These are phyloP conservation scores for Pulveroboletus sp. DNA, from an alignment of 768 basidiomycete species.

Conservation along the genomic window DNA sequence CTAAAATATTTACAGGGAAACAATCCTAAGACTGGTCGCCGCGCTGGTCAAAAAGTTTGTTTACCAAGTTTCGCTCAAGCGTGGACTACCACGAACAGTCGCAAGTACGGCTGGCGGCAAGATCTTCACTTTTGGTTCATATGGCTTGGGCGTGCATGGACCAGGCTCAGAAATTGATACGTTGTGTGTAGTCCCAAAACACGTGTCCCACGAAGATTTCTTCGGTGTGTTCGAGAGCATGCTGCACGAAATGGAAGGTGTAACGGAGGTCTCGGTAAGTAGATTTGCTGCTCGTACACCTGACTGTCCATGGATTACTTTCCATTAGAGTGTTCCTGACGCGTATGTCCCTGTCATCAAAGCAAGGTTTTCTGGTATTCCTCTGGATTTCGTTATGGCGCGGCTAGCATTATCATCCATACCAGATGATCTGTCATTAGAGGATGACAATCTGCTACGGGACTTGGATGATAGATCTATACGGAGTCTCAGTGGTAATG, in stretches of 20 bases:
- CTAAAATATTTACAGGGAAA: constrained; percentile 62
- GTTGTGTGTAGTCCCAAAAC: constrained; percentile 93
- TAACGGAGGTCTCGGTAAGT: constrained; percentile 86
- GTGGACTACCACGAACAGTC: constrained; percentile 83
- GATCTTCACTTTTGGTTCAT: constrained; percentile 99
- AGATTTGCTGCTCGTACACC: neutral
- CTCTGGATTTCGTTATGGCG: constrained; percentile 93
- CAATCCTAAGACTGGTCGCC: constrained; percentile 86
- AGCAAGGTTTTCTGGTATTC: constrained; percentile 86
- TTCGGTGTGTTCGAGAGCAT: constrained; percentile 88
- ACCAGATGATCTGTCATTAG: constrained; percentile 86
- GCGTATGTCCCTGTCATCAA: constrained; percentile 97
- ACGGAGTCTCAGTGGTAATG: constrained; percentile 83
- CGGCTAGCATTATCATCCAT: constrained; percentile 82
- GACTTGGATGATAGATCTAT: constrained; percentile 95
- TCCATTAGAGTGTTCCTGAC: constrained; percentile 83
- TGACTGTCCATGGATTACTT: neutral
- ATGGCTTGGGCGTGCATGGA: constrained; percentile 95
- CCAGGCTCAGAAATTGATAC: constrained; percentile 98
- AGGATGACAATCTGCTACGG: constrained; percentile 87
- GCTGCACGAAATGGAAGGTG: constrained; percentile 80
- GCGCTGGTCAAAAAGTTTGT: constrained; percentile 94
- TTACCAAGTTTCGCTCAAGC: constrained; percentile 68
- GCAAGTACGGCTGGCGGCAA: constrained; percentile 93
- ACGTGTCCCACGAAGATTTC: constrained; percentile 94